Evolutionary conservation across 2,329 filamentous ascomycete genomes (phyloP).

Genomic region (Penicillium sp.): DNA sequence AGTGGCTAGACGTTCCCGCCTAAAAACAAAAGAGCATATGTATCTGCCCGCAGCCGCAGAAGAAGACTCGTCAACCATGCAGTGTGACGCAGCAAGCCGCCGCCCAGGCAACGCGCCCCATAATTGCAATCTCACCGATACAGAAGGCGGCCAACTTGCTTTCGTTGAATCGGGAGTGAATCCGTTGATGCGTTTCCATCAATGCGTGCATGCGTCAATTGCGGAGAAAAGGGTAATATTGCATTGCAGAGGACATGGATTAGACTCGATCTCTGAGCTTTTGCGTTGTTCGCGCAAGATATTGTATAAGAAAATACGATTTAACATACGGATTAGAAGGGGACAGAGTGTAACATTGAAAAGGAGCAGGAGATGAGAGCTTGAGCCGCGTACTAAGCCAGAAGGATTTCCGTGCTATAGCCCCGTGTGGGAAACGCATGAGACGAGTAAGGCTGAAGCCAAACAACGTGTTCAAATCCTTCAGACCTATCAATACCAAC

Average conservation of each 20-base stretch:
- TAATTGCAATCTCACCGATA: slow-evolving; percentile 4
- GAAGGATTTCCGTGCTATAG: background rate
- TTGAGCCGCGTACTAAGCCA: background rate
- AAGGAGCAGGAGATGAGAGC: background rate
- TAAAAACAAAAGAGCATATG: background rate
- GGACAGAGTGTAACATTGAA: background rate
- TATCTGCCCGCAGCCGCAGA: background rate
- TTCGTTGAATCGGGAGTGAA: background rate
- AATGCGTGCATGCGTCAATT: background rate
- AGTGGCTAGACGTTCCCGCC: background rate
- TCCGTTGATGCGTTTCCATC: background rate
- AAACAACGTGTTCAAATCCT: background rate
- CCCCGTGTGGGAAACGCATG: background rate
- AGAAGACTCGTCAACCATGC: slow-evolving; percentile 10
- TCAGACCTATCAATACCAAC: background rate
- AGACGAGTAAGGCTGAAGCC: background rate
- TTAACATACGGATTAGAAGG: too few relatives aligned
- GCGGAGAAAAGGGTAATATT: background rate
- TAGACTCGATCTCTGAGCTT: background rate
- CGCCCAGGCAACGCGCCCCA: background rate
- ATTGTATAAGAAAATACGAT: background rate
- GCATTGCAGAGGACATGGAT: background rate
- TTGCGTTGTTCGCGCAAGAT: background rate
- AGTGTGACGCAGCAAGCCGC: slow-evolving; percentile 14
- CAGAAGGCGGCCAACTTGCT: slow-evolving; percentile 8